phyloP scores from a whole-genome alignment of 1,284 basidiomycete genomes.

The Wolfiporia cocos region DNA sequence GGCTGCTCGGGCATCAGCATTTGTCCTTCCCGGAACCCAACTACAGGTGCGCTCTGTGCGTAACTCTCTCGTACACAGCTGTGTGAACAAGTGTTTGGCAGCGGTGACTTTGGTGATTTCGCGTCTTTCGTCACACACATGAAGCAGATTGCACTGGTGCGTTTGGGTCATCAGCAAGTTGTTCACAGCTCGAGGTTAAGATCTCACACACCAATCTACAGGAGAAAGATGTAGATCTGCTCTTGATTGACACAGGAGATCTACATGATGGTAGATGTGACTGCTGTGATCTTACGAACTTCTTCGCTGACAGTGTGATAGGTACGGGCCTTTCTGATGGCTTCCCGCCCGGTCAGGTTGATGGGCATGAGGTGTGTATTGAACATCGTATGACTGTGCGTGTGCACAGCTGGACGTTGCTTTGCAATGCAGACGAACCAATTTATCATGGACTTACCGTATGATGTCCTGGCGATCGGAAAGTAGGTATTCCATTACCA shows the following conservation, averaged over 20 bases:
- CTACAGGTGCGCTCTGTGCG: slow-evolving; percentile 42
- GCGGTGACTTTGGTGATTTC: slow-evolving; percentile 77
- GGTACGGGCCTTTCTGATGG: slow-evolving; percentile 74
- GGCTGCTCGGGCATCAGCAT: slow-evolving; percentile 74
- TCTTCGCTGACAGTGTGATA: slow-evolving; percentile 11
- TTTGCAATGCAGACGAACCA: slow-evolving; percentile 47
- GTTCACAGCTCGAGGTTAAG: too few species aligned
- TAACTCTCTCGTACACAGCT: neutral
- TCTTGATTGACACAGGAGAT: slow-evolving; percentile 72
- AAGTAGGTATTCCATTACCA: slow-evolving; percentile 43
- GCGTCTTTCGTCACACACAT: slow-evolving; percentile 78
- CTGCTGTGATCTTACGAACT: neutral
- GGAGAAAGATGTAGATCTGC: slow-evolving; percentile 63
- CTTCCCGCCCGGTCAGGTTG: slow-evolving; percentile 61
- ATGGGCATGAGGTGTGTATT: slow-evolving; percentile 57
- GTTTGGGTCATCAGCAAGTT: too few species aligned
- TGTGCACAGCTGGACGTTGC: neutral
- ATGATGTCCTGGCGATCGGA: slow-evolving; percentile 82
- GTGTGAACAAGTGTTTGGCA: too few species aligned
- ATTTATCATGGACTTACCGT: slow-evolving; percentile 71
- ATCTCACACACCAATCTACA: too few species aligned
- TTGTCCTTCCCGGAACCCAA: slow-evolving; percentile 66
- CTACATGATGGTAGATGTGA: slow-evolving; percentile 63
- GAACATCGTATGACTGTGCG: neutral
- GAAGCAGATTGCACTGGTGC: slow-evolving; percentile 60